phyloP scores from a whole-genome alignment of 176 grass and related monocot genomes.

The Eremochloa ophiuroides region DNA sequence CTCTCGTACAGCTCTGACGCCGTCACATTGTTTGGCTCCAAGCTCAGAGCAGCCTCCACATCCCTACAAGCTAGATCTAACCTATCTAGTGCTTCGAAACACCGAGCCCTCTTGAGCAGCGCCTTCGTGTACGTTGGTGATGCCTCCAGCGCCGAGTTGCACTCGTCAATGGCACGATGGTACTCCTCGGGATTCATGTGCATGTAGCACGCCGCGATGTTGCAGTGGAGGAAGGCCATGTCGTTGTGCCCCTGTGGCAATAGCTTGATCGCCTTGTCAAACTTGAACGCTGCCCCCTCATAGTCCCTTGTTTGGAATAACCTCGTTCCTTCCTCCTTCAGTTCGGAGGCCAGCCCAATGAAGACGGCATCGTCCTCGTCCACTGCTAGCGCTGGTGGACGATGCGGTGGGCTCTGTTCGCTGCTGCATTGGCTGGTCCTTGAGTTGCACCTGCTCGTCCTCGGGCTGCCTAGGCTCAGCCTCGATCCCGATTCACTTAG shows the following conservation, averaged over 20 bases:
- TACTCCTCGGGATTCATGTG: constrained; percentile 62
- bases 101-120: constrained; percentile 61
- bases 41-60: constrained; percentile 38
- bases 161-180: constrained; percentile 49
- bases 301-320: constrained; percentile 68
- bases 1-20: constrained; percentile 56
- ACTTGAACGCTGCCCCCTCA: constrained; percentile 53
- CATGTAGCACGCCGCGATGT: constrained; percentile 70
- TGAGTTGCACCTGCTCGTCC: constrained; percentile 10
- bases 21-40: constrained; percentile 62
- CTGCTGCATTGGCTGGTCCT: constrained; percentile 18
- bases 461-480: constrained; percentile 25
- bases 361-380: constrained; percentile 30
- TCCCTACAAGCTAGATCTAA: constrained; percentile 60
- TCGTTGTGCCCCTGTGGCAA: constrained; percentile 53
- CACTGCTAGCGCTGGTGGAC: not conserved
- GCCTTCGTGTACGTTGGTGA: constrained; percentile 59
- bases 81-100: constrained; percentile 63
- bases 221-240: constrained; percentile 59
- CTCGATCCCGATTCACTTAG: constrained; percentile 14
- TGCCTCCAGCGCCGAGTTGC: constrained; percentile 55
- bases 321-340: constrained; percentile 63
- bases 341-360: constrained; percentile 29
- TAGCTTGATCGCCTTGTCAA: constrained; percentile 58
- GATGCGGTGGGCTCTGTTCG: not conserved